Percentiles rank a stretch among this genome's conserved stretches.
Conservation (phyloP, 306 rosid genomes). For the Arachis hypogaea region DNA sequence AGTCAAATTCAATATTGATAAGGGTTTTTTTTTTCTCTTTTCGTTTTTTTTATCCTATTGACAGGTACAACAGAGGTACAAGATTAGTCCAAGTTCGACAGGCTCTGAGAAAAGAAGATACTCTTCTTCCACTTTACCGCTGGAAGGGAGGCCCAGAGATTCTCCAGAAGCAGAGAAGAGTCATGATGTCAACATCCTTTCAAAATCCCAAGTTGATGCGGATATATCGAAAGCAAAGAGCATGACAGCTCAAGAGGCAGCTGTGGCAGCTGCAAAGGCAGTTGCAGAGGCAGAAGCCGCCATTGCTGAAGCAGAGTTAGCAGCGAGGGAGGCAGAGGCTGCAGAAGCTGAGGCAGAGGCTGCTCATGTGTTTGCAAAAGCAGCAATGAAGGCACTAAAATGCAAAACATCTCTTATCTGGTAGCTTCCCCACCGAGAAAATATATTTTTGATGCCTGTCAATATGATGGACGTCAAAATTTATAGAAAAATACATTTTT, state of each 20-base stretch:
- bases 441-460: constrained; percentile 7
- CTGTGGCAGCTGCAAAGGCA: constrained; percentile 85
- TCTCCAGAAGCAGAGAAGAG: constrained; percentile 52
- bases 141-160: constrained; percentile 58
- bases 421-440: constrained; percentile 46
- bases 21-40: background rate
- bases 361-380: constrained; percentile 85
- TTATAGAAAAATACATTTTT: background rate
- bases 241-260: constrained; percentile 84
- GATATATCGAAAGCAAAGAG: constrained; percentile 66
- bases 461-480: constrained; percentile 4
- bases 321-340: constrained; percentile 87
- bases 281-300: constrained; percentile 95
- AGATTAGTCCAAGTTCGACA: constrained; percentile 53
- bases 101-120: constrained; percentile 63
- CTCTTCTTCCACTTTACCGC: constrained; percentile 53
- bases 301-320: constrained; percentile 83
- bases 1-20: constrained; percentile 32
- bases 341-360: constrained; percentile 99
- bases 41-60: constrained; percentile 33
- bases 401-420: constrained; percentile 60
- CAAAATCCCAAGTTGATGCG: constrained; percentile 68
- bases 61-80: constrained; percentile 82
- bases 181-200: constrained; percentile 54
- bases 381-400: constrained; percentile 83